Base-by-base conservation (phyloP, 1,284 basidiomycete genomes). In the Calocybe gambosa region DNA sequence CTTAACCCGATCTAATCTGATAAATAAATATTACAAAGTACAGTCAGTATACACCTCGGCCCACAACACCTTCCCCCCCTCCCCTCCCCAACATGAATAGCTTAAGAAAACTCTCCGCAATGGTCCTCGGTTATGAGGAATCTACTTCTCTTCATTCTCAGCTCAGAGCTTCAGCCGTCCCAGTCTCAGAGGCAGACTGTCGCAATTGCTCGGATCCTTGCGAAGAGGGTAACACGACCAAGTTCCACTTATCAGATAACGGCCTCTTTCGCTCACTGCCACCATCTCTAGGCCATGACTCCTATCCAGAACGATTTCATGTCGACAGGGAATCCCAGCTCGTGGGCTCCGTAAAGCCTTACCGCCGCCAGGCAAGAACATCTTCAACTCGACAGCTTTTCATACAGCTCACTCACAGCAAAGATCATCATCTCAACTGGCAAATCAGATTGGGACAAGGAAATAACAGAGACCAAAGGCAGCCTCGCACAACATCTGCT, bases 291-390 rank as follows among this genome's bases (percentile, higher is more conserved):
- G 86, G 82, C 47, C 83, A 91, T 56, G 83, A 85, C 36, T 79
- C 80, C 40, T 87, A 85, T 57, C 82, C 88, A 18, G 64, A 64
- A 15, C 77, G 75, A 43, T 83, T 93, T 60, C 76, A 83, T 50
- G 71, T 88, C 35, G 90, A 94, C 67, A 81, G 78, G 71, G 81
- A 85, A 43, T 79, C 78, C 12, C 78, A 86, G 44, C 78, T 96
- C 75, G 67, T 92, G 12, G 93, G 92, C 5, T 80, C 83, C 20
- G 77, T 92, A 21, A 87, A 88, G 61, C 82, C 89, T 1, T 92
- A 89, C 58, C 77, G 79, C 45, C 81, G 88, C 34, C 85, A 89
- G 73, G 87, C 85, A 51, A 52, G 74, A 61, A 15, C 15, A 23
- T 38, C 19, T 20, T 5, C 18, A 5, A 13, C 36, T 5, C 15